Conservation (phyloP, 108 stramenopile species). For the Pseudonitzschia delicatissima region DNA sequence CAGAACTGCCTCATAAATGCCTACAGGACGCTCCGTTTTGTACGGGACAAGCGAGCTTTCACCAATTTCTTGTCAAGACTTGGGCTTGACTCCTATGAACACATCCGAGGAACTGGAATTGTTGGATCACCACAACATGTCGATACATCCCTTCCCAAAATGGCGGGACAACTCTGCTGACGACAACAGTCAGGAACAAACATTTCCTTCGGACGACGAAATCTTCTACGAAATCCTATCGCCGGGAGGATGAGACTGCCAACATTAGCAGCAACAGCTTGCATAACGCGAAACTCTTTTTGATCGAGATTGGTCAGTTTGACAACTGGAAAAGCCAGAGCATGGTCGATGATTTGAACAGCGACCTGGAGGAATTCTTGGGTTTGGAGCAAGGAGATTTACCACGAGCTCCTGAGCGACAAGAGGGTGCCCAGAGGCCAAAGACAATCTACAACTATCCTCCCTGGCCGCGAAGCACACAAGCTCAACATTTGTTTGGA, state of each 20-base stretch:
- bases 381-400: not conserved
- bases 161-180: too few species aligned
- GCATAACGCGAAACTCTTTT: slow-evolving; percentile 11
- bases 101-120: slow-evolving; percentile 11
- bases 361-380: not conserved
- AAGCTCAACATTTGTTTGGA: not conserved
- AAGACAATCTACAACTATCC: not conserved
- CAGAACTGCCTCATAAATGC: not conserved
- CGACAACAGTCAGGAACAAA: too few species aligned
- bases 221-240: too few species aligned
- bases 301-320: slow-evolving; percentile 22
- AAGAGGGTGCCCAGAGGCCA: not conserved
- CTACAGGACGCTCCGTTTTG: not conserved
- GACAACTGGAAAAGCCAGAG: slow-evolving; percentile 6
- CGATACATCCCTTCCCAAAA: slow-evolving; percentile 4
- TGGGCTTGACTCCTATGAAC: slow-evolving; percentile 16
- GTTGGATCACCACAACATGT: slow-evolving; percentile 6
- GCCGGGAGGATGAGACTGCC: not conserved
- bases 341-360: slow-evolving; percentile 1
- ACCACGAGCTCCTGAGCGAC: not conserved
- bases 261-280: not conserved
- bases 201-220: too few species aligned
- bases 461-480: not conserved
- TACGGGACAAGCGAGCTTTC: slow-evolving; percentile 7
- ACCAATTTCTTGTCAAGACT: slow-evolving; percentile 8